Evolutionary conservation across 495 filamentous ascomycete species (phyloP), one percentile per base, ranked within the genome.

Genomic region (Trichoderma virens): DNA sequence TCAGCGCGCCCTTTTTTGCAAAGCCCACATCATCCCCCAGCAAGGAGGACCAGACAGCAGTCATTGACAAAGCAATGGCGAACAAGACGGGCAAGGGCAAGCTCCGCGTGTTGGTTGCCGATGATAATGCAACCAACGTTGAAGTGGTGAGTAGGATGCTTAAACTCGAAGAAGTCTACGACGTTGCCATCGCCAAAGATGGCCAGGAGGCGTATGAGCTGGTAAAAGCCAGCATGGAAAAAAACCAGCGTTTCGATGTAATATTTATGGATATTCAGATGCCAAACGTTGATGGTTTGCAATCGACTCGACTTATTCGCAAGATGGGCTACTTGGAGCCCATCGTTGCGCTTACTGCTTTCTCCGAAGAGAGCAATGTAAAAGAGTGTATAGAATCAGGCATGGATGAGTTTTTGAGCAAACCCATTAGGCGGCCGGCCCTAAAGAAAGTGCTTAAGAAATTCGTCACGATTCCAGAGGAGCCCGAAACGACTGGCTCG

Each of bases 261-360:
- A 94, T 96, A 56, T 93, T 96, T 72, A 96, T 96, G 92, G 92
- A 96, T 73, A 90, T 96, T 56, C 80, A 93, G 80, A 97, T 97
- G 93, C 93, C 93, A 20, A 93, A 93, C 70, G 82, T 97, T 11
- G 91, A 96, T 66, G 93, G 93, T 5, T 81, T 96, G 28, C 85
- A 96, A 72, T 92, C 88, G 59, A 96, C 93, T 0, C 82, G 89
- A n/a, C 80, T 94, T 18, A 96, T 96, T 65, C 84, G 93, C 5
- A 78, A 91, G 67, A 88, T 93, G 78, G 93, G 93, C 14, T 97
- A 93, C 71, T 86, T 83, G 25, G 89, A 89, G 5, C 93, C 93
- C 7, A 97, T 97, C 67, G 92, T 97, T 13, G 93, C 93, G 3
- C 75, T 97, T 47, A 94, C 91, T 30, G 93, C 93, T 0, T 96